A percentile compares a stretch with the other conserved stretches of the same genome.
phyloP scores from a whole-genome alignment of 768 basidiomycete species.

The Amanita muscaria region DNA sequence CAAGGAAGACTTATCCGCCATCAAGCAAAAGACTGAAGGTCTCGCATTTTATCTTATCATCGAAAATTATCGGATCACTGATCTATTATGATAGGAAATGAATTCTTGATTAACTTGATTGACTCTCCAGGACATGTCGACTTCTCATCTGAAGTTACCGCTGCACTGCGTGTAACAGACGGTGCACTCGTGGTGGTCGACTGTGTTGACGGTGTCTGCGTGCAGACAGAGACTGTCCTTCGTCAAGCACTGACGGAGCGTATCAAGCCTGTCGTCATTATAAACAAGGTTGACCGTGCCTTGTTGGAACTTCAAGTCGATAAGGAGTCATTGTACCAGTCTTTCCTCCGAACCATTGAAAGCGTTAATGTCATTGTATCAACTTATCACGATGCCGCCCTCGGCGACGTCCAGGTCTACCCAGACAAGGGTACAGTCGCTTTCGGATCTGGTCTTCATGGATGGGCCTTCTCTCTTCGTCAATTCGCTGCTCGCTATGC shows the following conservation, averaged over 20 bases:
- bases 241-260: slow-evolving; percentile 96
- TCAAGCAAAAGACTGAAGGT: slow-evolving; percentile 95
- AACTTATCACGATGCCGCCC: slow-evolving; percentile 87
- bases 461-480: slow-evolving; percentile 98
- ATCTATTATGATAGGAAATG: slow-evolving; percentile 46
- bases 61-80: not conserved
- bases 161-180: slow-evolving; percentile 98
- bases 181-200: slow-evolving; percentile 99
- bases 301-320: slow-evolving; percentile 95
- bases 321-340: slow-evolving; percentile 96
- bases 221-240: slow-evolving; percentile 98
- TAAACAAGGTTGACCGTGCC: slow-evolving; percentile 99
- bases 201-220: slow-evolving; percentile 98
- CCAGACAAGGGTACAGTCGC: slow-evolving; percentile 98
- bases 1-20: slow-evolving; percentile 77
- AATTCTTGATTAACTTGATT: slow-evolving; percentile 99
- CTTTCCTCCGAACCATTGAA: slow-evolving; percentile 96
- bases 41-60: slow-evolving; percentile 19
- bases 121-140: slow-evolving; percentile 99
- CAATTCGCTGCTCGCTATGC: slow-evolving; percentile 92
- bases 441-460: slow-evolving; percentile 98
- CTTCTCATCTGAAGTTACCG: slow-evolving; percentile 99
- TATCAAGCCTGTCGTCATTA: slow-evolving; percentile 98
- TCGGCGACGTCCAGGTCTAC: slow-evolving; percentile 98
- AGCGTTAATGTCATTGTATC: slow-evolving; percentile 98